These are phyloP conservation scores for Barnettozyma wickerhamii DNA, from an alignment of 805 yeast species.

Conservation along the genomic window DNA sequence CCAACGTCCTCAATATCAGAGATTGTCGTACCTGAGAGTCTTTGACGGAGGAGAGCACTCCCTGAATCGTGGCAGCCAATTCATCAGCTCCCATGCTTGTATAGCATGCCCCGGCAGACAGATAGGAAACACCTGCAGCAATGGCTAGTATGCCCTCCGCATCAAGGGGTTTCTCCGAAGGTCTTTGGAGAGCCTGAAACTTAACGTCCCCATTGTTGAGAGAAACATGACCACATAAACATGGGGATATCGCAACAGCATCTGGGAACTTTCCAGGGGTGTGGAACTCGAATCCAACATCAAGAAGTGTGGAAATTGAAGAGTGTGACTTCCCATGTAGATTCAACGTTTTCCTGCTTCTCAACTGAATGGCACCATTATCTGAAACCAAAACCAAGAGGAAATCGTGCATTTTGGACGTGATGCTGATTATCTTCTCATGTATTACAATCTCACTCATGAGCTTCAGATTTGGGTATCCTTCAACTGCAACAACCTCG, in stretches of 20 bases:
- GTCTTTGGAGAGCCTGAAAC: conserved; percentile 9
- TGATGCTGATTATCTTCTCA: conserved; percentile 28
- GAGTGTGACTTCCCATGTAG: conserved; percentile 25
- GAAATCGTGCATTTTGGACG: conserved; percentile 35
- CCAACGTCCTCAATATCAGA: conserved; percentile 41
- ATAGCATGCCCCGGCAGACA: conserved; percentile 70
- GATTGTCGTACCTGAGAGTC: conserved; percentile 26
- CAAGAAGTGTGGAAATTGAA: conserved; percentile 40
- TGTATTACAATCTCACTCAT: conserved; percentile 17
- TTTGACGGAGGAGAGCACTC: conserved; percentile 34
- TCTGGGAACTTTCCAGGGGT: conserved; percentile 30
- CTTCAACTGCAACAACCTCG: conserved; percentile 16
- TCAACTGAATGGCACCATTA: conserved; percentile 42
- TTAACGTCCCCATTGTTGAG: conserved; percentile 23
- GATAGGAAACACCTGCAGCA: conserved; percentile 57
- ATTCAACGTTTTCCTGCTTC: conserved; percentile 35
- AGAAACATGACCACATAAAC: conserved; percentile 38
- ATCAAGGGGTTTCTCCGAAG: conserved; percentile 1
- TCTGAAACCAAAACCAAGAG: conserved; percentile 36
- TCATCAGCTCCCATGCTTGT: conserved; percentile 67
- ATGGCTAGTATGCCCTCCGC: conserved; percentile 26
- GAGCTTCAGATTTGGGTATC: conserved; percentile 21
- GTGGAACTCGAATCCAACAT: conserved; percentile 52
- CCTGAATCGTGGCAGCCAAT: conserved; percentile 50
- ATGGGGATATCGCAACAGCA: conserved; percentile 45